Conservation (phyloP, 108 stramenopile species). For the Fistulifera solaris region DNA sequence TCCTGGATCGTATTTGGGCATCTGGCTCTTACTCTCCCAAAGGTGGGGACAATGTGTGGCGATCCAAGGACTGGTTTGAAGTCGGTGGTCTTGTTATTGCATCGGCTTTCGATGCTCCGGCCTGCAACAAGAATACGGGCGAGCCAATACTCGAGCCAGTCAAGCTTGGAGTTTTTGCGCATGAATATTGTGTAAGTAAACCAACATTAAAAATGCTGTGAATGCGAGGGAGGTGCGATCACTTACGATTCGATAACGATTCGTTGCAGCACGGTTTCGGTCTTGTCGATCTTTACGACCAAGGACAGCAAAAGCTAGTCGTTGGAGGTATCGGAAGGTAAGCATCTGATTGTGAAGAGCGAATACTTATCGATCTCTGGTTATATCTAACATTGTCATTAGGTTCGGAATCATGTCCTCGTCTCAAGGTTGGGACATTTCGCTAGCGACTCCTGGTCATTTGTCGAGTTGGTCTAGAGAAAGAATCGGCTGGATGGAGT, state of each 20-base stretch:
- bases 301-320: not conserved
- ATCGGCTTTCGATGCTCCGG: not conserved
- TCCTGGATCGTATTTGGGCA: constrained; percentile 15
- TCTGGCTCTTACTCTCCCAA: not conserved
- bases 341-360: too few relatives aligned
- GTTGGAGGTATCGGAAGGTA: constrained; percentile 15
- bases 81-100: not conserved
- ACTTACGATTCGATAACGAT: too few relatives aligned
- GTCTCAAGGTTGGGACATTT: constrained; percentile 5
- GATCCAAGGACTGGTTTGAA: not conserved
- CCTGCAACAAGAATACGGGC: not conserved
- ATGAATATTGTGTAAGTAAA: constrained; percentile 22
- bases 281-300: constrained; percentile 41
- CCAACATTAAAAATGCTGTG: too few relatives aligned
- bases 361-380: too few relatives aligned
- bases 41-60: not conserved
- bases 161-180: constrained; percentile 35
- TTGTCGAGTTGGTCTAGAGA: constrained; percentile 44
- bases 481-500: constrained; percentile 39
- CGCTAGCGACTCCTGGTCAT: constrained; percentile 4
- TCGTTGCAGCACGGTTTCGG: constrained; percentile 25
- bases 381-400: too few relatives aligned
- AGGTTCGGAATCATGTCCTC: constrained; percentile 26
- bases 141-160: constrained; percentile 1
- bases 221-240: too few relatives aligned